Evolutionary conservation across 495 filamentous ascomycete species (phyloP).

Genomic region (Talaromyces ruber): DNA sequence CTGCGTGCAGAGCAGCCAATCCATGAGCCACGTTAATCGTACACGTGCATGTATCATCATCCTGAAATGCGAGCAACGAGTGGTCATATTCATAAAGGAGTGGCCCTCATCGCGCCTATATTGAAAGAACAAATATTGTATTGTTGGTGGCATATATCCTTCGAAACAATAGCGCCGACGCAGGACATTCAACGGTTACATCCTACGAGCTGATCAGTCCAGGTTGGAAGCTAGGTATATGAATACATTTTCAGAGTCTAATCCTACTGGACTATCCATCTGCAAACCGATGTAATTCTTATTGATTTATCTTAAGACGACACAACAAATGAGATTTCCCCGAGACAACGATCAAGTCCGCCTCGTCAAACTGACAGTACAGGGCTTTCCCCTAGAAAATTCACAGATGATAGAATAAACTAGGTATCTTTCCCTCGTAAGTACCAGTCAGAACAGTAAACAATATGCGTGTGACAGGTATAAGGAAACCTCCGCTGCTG

Average conservation of each 20-base stretch:
- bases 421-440: conserved; percentile 98
- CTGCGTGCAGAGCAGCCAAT: neutral
- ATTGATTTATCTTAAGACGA: conserved; percentile 8
- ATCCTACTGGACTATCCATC: neutral
- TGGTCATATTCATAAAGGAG: too few species aligned
- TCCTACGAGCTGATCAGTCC: neutral
- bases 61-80: too few species aligned
- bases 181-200: too few species aligned
- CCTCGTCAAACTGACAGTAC: conserved; percentile 57
- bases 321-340: conserved; percentile 40
- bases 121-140: too few species aligned
- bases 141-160: too few species aligned
- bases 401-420: conserved; percentile 32
- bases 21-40: neutral
- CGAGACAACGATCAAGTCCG: conserved; percentile 56
- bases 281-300: neutral
- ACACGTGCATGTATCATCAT: neutral
- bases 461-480: conserved; percentile 4
- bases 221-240: too few species aligned
- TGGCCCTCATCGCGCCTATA: too few species aligned
- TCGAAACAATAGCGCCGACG: too few species aligned
- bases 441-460: conserved; percentile 56
- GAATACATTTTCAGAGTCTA: neutral
- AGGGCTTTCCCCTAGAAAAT: conserved; percentile 85
- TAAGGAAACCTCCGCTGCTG: conserved; percentile 1